phyloP scores from a whole-genome alignment of 1,284 basidiomycete species.

The Irpex rosettiformis region DNA sequence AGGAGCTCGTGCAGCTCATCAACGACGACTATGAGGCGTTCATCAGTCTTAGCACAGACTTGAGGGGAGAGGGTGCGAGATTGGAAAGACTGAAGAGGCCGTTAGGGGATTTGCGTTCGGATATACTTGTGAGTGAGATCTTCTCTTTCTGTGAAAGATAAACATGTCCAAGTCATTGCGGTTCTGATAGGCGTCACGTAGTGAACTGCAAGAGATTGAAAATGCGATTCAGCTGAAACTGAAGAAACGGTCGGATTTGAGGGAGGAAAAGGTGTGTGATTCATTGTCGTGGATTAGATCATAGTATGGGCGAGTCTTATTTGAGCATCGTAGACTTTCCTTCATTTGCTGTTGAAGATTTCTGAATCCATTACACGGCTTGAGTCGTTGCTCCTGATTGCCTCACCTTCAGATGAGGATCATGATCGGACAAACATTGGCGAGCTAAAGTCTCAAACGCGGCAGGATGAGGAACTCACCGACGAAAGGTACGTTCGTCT shows the following conservation, averaged over 20 bases:
- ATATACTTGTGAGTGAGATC: conserved; percentile 62
- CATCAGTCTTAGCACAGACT: conserved; percentile 89
- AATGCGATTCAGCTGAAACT: conserved; percentile 76
- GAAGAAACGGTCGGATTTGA: conserved; percentile 64
- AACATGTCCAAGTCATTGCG: not conserved
- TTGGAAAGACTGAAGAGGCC: conserved; percentile 67
- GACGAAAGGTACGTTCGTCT: conserved; percentile 36
- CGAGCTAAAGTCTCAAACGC: conserved; percentile 27
- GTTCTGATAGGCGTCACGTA: conserved; percentile 52
- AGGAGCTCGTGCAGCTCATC: conserved; percentile 92
- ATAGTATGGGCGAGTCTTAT: not conserved
- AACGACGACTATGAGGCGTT: conserved; percentile 98
- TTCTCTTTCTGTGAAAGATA: conserved; percentile 1
- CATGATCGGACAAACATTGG: conserved; percentile 30
- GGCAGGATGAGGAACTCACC: conserved; percentile 23
- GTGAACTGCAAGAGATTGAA: conserved; percentile 64
- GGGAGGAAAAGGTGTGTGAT: conserved; percentile 77
- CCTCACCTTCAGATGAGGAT: conserved; percentile 44
- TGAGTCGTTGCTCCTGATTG: conserved; percentile 75
- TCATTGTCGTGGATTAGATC: not conserved
- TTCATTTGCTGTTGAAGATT: conserved; percentile 84
- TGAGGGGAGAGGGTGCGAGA: conserved; percentile 78
- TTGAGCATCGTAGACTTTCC: conserved; percentile 50
- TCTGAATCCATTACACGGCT: conserved; percentile 84
- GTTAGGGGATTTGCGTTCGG: conserved; percentile 55